These are phyloP conservation scores for Paspalum vaginatum DNA, from an alignment of 176 grass and related monocot species.

Conservation along the genomic window DNA sequence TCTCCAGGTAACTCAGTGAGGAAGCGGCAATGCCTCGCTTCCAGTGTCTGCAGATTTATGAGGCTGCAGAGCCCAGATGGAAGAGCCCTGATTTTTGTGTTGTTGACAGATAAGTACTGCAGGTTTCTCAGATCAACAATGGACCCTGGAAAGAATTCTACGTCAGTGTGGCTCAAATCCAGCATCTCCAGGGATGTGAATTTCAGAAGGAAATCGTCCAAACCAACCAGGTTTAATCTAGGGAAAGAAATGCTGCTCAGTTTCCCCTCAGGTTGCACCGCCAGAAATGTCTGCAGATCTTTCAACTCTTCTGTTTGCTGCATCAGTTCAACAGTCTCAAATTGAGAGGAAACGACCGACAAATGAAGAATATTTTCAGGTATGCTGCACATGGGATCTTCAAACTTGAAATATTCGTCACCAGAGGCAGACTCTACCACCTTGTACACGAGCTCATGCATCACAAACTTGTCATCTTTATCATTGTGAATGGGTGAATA, in stretches of 20 bases:
- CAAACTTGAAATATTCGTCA: conserved; percentile 4
- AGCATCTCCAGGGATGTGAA: conserved; percentile 34
- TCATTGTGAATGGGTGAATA: background rate
- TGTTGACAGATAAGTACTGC: conserved; percentile 38
- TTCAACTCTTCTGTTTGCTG: background rate
- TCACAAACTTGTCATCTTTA: conserved; percentile 42
- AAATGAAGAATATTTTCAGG: conserved; percentile 27
- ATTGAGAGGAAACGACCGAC: conserved; percentile 24
- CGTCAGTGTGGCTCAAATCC: conserved; percentile 36
- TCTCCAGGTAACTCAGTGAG: conserved; percentile 38
- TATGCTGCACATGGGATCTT: background rate
- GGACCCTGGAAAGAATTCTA: conserved; percentile 34
- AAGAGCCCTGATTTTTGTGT: conserved; percentile 41
- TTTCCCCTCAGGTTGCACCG: conserved; percentile 14
- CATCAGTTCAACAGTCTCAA: conserved; percentile 18
- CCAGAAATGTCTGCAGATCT: conserved; percentile 18
- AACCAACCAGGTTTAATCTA: conserved; percentile 10
- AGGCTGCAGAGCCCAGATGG: conserved; percentile 42
- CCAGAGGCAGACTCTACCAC: background rate
- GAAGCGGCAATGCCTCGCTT: conserved; percentile 9
- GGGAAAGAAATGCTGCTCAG: background rate
- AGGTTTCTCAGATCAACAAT: conserved; percentile 39
- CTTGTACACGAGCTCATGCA: conserved; percentile 43
- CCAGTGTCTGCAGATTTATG: conserved; percentile 42
- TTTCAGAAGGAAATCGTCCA: conserved; percentile 38